Percentiles rank a stretch among this genome's conserved stretches.
phyloP scores from a whole-genome alignment of 257 asterid species.

The Przewalskia tangutica region DNA sequence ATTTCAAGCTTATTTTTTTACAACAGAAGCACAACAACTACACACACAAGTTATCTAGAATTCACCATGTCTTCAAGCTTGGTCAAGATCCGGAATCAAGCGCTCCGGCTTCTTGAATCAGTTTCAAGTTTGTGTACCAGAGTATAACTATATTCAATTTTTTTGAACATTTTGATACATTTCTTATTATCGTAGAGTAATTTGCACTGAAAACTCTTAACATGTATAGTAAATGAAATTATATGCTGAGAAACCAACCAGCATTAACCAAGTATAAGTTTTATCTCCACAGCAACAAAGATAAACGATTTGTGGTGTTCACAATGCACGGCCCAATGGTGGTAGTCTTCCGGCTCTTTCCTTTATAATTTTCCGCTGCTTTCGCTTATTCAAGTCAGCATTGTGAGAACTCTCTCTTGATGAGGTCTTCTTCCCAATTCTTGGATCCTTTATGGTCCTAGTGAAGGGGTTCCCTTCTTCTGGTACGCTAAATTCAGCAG shows the following conservation, averaged over 20 bases:
- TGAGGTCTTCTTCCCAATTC: conserved; percentile 18
- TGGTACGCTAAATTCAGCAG: conserved; percentile 67
- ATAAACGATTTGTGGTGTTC: too few relatives aligned
- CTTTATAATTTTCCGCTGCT: conserved; percentile 29
- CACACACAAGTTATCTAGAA: not conserved
- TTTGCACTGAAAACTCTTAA: not conserved
- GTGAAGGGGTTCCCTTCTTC: conserved; percentile 46
- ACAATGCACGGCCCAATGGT: not conserved
- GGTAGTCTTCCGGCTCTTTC: conserved; percentile 16
- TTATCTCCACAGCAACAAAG: too few relatives aligned
- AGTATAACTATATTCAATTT: not conserved
- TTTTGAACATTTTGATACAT: not conserved
- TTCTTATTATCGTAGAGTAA: not conserved
- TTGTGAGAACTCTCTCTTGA: conserved; percentile 7
- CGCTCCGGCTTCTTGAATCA: not conserved
- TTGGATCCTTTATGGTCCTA: conserved; percentile 37
- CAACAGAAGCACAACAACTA: not conserved
- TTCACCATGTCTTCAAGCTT: not conserved
- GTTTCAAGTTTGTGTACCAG: not conserved
- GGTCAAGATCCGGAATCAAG: not conserved
- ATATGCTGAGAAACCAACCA: not conserved
- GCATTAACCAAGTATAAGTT: not conserved
- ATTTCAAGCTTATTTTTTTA: not conserved
- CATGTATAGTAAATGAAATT: not conserved
- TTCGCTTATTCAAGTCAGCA: conserved; percentile 18